phyloP scores from a whole-genome alignment of 805 yeast genomes.

The Saturnispora saitoi region DNA sequence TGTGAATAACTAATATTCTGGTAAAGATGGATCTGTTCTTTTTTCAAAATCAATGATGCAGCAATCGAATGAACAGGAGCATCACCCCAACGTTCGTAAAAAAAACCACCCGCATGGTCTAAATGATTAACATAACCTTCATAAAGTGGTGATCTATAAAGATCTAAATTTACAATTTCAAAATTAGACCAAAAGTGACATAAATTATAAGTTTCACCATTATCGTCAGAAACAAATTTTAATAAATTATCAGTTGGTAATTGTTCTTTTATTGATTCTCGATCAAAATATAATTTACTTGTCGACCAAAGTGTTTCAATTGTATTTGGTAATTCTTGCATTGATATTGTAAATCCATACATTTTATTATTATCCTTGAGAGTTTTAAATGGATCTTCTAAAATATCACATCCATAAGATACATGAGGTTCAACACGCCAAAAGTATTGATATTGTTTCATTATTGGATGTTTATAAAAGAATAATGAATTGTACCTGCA shows the following conservation, averaged over 20 bases:
- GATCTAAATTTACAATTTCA: slow-evolving; percentile 62
- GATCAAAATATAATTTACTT: slow-evolving; percentile 36
- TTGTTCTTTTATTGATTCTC: slow-evolving; percentile 34
- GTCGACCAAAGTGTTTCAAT: slow-evolving; percentile 52
- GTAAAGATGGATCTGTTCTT: slow-evolving; percentile 63
- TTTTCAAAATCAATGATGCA: slow-evolving; percentile 39
- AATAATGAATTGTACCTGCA: slow-evolving; percentile 42
- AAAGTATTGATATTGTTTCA: slow-evolving; percentile 47
- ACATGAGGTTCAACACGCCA: slow-evolving; percentile 57
- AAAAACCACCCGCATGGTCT: slow-evolving; percentile 69
- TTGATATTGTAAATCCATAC: slow-evolving; percentile 61
- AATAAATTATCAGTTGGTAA: slow-evolving; percentile 44
- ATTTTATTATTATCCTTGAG: slow-evolving; percentile 45
- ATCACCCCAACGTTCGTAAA: slow-evolving; percentile 89
- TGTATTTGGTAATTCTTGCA: slow-evolving; percentile 55
- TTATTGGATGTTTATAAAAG: slow-evolving; percentile 45
- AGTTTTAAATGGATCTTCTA: slow-evolving; percentile 47
- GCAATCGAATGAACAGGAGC: slow-evolving; percentile 45
- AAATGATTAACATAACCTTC: slow-evolving; percentile 51
- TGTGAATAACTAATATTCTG: slow-evolving; percentile 78
- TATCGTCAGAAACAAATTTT: slow-evolving; percentile 53
- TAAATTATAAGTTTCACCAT: slow-evolving; percentile 55
- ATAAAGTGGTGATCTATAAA: slow-evolving; percentile 52
- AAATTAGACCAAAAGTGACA: slow-evolving; percentile 84
- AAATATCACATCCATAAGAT: slow-evolving; percentile 43